Conservation (phyloP, 257 asterid genomes). For the Penstemon barbatus region DNA sequence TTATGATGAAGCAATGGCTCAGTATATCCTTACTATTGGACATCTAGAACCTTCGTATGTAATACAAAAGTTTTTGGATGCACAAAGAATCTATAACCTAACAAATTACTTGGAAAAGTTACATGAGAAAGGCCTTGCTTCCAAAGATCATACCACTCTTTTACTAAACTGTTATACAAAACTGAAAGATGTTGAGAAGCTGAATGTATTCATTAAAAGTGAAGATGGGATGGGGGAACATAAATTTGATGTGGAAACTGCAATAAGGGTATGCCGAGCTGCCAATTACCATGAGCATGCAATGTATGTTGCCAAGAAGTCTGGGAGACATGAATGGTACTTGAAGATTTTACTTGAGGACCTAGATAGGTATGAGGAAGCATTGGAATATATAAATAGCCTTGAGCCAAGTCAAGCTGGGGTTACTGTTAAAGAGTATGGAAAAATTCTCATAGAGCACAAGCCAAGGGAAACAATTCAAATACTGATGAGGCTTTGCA, state of each 20-base stretch:
- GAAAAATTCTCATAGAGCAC: slow-evolving; percentile 87
- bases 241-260: slow-evolving; percentile 95
- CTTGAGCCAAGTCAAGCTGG: slow-evolving; percentile 98
- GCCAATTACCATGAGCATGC: slow-evolving; percentile 99
- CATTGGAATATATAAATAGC: slow-evolving; percentile 79
- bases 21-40: slow-evolving; percentile 85
- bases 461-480: slow-evolving; percentile 82
- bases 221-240: slow-evolving; percentile 82
- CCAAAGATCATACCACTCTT: slow-evolving; percentile 96
- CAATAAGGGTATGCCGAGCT: slow-evolving; percentile 92
- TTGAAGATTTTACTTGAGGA: slow-evolving; percentile 95
- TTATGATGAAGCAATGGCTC: slow-evolving; percentile 92
- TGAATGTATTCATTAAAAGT: slow-evolving; percentile 74
- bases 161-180: slow-evolving; percentile 93
- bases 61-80: slow-evolving; percentile 94
- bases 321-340: slow-evolving; percentile 95
- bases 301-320: slow-evolving; percentile 93
- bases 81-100: slow-evolving; percentile 89
- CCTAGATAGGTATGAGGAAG: slow-evolving; percentile 88
- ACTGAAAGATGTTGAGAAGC: slow-evolving; percentile 90
- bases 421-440: slow-evolving; percentile 87
- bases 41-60: slow-evolving; percentile 96
- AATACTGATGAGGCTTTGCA: slow-evolving; percentile 88
- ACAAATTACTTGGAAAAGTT: slow-evolving; percentile 93
- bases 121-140: slow-evolving; percentile 91